phyloP scores from a whole-genome alignment of 2,329 filamentous ascomycete species.

The Epichloe sp. region DNA sequence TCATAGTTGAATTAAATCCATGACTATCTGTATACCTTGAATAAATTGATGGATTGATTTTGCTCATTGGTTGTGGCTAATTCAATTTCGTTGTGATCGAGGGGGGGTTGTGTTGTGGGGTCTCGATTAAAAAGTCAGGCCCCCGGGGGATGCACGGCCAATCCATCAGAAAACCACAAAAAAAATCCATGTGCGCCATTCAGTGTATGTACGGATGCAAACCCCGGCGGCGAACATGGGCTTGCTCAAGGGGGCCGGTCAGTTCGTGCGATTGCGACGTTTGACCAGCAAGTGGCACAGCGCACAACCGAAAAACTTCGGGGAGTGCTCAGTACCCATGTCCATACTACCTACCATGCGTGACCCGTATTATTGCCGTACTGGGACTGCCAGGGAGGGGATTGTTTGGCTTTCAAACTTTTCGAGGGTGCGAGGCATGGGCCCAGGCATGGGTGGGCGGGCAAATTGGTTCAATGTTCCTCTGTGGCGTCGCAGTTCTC shows the following conservation, averaged over 20 bases:
- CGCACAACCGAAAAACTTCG: background rate
- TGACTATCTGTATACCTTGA: too few relatives aligned
- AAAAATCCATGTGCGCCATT: background rate
- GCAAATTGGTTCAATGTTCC: background rate
- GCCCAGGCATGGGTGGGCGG: background rate
- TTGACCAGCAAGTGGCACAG: background rate
- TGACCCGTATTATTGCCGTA: too few relatives aligned
- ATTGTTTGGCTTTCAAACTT: background rate
- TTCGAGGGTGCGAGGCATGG: background rate
- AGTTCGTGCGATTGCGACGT: constrained; percentile 1
- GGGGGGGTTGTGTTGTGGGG: too few relatives aligned
- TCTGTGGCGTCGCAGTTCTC: background rate
- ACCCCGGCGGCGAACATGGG: background rate
- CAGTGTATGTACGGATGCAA: background rate
- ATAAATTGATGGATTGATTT: too few relatives aligned
- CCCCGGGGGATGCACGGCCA: background rate
- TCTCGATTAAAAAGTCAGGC: too few relatives aligned
- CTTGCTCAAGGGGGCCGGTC: background rate
- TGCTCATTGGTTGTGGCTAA: too few relatives aligned
- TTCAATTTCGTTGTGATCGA: too few relatives aligned
- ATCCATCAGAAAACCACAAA: background rate
- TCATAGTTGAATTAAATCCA: too few relatives aligned
- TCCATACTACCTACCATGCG: background rate
- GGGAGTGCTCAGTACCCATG: background rate
- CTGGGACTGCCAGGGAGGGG: too few relatives aligned